Percentiles rank a stretch among this genome's conserved stretches.
phyloP scores from a whole-genome alignment of 2,329 filamentous ascomycete genomes.

The Cordyceps sp. region DNA sequence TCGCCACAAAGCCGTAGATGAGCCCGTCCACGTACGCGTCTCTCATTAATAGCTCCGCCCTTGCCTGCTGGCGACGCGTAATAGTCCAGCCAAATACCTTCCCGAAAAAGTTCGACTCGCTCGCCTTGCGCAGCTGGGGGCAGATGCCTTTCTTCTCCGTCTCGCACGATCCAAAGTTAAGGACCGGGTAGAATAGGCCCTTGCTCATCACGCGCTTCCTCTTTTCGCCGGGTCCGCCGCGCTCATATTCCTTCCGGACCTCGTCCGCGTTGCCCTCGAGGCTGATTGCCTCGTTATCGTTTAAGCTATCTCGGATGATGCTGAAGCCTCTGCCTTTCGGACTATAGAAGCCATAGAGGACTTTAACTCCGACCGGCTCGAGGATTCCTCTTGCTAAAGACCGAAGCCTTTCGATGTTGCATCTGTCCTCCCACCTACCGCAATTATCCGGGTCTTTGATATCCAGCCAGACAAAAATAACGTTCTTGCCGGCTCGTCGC shows the following conservation, averaged over 20 bases:
- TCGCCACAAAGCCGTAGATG: conserved; percentile 1
- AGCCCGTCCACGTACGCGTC: conserved; percentile 2
- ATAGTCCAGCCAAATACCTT: conserved; percentile 2
- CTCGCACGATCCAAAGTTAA: conserved; percentile 3
- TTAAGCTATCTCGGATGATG: conserved; percentile 1
- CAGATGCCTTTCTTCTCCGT: background rate
- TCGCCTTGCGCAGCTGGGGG: conserved; percentile 1
- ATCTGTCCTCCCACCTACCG: background rate
- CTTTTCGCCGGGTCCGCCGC: background rate
- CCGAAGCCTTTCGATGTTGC: conserved; percentile 1
- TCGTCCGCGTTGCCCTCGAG: background rate
- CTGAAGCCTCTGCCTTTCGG: background rate
- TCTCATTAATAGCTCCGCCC: background rate
- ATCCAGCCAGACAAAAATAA: conserved; percentile 4
- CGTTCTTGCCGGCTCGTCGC: conserved; percentile 1
- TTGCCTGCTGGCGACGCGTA: background rate
- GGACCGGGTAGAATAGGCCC: conserved; percentile 1
- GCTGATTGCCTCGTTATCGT: conserved; percentile 2
- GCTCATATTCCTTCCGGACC: background rate
- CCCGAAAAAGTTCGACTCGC: background rate
- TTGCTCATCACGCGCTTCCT: conserved; percentile 2
- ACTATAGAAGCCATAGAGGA: conserved; percentile 4
- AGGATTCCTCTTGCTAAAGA: conserved; percentile 1
- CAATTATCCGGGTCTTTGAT: conserved; percentile 3
- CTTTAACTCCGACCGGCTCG: conserved; percentile 1